Base-by-base conservation (phyloP, 768 basidiomycete species). In the Glaciozyma martinii region DNA sequence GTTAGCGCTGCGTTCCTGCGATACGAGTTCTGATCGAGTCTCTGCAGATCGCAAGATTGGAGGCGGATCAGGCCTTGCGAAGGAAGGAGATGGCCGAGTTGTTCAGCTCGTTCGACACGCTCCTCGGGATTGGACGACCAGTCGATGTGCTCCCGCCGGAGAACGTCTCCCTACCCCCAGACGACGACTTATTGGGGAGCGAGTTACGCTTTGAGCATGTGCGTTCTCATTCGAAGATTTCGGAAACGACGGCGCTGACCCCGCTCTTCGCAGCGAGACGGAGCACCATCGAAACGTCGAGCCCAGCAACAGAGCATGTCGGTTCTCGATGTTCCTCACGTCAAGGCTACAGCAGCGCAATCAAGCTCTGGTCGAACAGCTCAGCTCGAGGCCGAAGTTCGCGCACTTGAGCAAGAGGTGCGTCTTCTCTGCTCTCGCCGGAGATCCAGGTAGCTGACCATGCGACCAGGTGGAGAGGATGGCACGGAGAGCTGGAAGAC, bases 381-480 rank as follows among this genome's bases (percentile, higher is more conserved):
- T 4, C 9, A 15, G 47, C 49, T 68, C 13, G 67, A 68, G 40
- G 52, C 64, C 18, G 67, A 68, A 30, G 63, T 68, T 23, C 56
- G 67, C 4, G 50, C 23, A 18, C 46, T 68, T 25, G 67, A 68
- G 52, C 21, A 37, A 21, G 57, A 50, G 56, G 67, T 68, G 33
- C 23, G 63, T 27, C 13, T 40, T 13, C 37, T 40, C 12, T 40
- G 10, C 7, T 40, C 37, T 2, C 37, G 37, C 33, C 3, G 3
- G 37, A 40, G 37, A 2, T 6, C 2, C 12, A 8, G 37, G 37
- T n/a, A 40, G 37, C 37, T 40, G 15, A 40, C 15, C 12, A 6
- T 40, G 2, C 15, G 37, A 7, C 3, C 37, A 40, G 37, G 37
- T 40, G 12, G 37, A 40, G 37, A 40, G 37, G 37, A 40, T 40